A percentile compares a stretch with the other conserved stretches of the same genome.
These are phyloP conservation scores for Adansonia digitata DNA, from an alignment of 345 rosid genomes.

Conservation along the genomic window DNA sequence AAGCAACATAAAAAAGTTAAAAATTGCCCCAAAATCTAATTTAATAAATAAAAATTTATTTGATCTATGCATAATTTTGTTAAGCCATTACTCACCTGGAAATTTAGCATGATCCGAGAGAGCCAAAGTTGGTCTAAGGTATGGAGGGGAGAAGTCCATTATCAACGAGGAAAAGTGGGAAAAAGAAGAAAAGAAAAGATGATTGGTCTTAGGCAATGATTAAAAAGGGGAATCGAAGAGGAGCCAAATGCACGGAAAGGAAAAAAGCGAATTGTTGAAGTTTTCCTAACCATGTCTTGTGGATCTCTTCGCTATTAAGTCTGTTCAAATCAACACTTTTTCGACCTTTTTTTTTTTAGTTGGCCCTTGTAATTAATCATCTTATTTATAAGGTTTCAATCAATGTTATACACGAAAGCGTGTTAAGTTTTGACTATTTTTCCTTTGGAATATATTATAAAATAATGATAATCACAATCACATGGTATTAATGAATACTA, in stretches of 20 bases:
- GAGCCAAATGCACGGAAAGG: background rate
- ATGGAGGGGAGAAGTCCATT: background rate
- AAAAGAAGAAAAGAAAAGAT: background rate
- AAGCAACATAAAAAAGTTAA: background rate
- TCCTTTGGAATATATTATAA: too few species aligned
- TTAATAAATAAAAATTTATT: background rate
- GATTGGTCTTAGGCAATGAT: background rate
- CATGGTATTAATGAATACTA: too few species aligned
- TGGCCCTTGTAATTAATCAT: background rate
- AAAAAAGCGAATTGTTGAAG: background rate
- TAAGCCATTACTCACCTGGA: too few species aligned
- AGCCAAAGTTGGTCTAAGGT: background rate
- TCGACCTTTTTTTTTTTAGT: background rate
- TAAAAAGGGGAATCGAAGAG: background rate
- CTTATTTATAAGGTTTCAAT: background rate
- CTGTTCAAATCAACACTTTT: background rate
- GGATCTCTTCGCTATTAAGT: background rate
- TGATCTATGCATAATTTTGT: background rate
- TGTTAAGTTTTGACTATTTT: background rate
- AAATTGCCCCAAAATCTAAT: background rate
- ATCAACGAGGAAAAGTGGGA: background rate
- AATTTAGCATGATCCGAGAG: too few species aligned
- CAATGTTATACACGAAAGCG: background rate
- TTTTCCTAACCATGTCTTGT: background rate
- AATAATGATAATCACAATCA: too few species aligned